phyloP scores from a whole-genome alignment of 2,329 filamentous ascomycete species.

The Macroventuria anomochaeta region DNA sequence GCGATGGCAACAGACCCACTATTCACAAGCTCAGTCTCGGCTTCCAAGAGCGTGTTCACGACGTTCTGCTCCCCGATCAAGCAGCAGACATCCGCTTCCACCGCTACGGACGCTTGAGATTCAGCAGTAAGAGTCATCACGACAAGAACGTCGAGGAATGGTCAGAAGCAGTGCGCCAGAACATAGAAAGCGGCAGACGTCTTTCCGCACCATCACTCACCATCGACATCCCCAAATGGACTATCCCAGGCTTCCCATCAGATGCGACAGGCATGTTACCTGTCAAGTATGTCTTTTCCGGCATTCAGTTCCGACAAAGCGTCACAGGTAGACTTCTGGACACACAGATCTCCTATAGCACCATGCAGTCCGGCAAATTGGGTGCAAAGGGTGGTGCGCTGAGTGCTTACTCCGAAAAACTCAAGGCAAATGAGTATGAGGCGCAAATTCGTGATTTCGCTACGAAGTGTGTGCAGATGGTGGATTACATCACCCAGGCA shows the following conservation, averaged over 20 bases:
- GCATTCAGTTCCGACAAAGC: slow-evolving; percentile 38
- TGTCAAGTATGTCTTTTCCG: slow-evolving; percentile 39
- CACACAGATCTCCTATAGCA: slow-evolving; percentile 24
- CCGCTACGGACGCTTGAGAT: slow-evolving; percentile 22
- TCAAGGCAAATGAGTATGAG: not conserved
- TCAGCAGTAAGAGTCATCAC: slow-evolving; percentile 15
- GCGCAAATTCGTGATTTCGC: slow-evolving; percentile 26
- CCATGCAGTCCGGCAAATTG: slow-evolving; percentile 39
- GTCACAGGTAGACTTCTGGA: slow-evolving; percentile 23
- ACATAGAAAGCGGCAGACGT: slow-evolving; percentile 37
- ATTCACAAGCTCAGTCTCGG: slow-evolving; percentile 31
- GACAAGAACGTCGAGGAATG: slow-evolving; percentile 27
- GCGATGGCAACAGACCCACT: slow-evolving; percentile 14
- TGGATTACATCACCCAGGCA: slow-evolving; percentile 29
- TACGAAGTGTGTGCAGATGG: slow-evolving; percentile 26
- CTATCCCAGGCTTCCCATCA: slow-evolving; percentile 24
- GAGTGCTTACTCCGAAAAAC: slow-evolving; percentile 21
- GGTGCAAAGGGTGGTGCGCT: slow-evolving; percentile 32
- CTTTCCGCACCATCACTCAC: slow-evolving; percentile 38
- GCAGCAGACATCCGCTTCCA: slow-evolving; percentile 40
- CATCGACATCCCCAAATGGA: slow-evolving; percentile 41
- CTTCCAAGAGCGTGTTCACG: slow-evolving; percentile 31
- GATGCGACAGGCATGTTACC: slow-evolving; percentile 12
- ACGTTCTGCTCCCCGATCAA: slow-evolving; percentile 42
- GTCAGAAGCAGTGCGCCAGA: slow-evolving; percentile 25